Evolutionary conservation across 352 stramenopile species (phyloP).

Genomic region (Globisporangium irregulare): DNA sequence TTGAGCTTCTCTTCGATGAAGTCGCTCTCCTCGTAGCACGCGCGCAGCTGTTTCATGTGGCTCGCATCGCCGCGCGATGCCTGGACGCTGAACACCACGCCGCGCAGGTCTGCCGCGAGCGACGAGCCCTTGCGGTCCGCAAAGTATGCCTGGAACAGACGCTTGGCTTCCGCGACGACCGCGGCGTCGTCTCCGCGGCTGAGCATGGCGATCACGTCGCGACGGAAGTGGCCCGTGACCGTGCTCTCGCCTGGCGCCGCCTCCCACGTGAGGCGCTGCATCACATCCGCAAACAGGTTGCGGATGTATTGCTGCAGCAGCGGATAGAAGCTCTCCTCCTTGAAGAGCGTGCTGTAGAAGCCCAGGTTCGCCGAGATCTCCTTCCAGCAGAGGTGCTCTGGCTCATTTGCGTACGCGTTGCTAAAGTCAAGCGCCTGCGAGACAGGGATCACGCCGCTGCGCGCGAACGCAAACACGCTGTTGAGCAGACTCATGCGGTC

Average conservation of each 20-base stretch:
- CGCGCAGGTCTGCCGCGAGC: constrained; percentile 59
- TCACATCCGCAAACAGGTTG: constrained; percentile 49
- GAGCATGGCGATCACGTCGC: constrained; percentile 73
- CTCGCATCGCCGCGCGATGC: constrained; percentile 39
- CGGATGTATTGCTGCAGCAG: constrained; percentile 65
- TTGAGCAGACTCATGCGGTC: constrained; percentile 94
- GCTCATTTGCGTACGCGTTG: constrained; percentile 53
- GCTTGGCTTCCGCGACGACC: constrained; percentile 48
- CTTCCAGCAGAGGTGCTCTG: constrained; percentile 77
- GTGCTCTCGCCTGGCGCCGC: constrained; percentile 35
- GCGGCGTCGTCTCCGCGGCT: constrained; percentile 46
- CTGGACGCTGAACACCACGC: constrained; percentile 61
- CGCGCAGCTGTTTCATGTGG: constrained; percentile 45
- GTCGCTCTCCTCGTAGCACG: constrained; percentile 66
- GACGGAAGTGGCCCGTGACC: constrained; percentile 57
- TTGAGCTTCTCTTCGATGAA: constrained; percentile 83
- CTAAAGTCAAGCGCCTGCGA: constrained; percentile 66
- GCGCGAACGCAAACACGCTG: constrained; percentile 92
- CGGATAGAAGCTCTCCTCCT: constrained; percentile 54
- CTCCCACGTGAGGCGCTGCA: constrained; percentile 55
- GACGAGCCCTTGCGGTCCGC: constrained; percentile 33
- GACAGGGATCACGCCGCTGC: constrained; percentile 49
- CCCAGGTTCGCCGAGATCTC: constrained; percentile 64
- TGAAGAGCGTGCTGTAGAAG: constrained; percentile 63
- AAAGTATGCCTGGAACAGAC: constrained; percentile 58